Evolutionary conservation across 2,329 filamentous ascomycete genomes (phyloP), one percentile per base, ranked within the genome.

Genomic region (Helotiales sp.): DNA sequence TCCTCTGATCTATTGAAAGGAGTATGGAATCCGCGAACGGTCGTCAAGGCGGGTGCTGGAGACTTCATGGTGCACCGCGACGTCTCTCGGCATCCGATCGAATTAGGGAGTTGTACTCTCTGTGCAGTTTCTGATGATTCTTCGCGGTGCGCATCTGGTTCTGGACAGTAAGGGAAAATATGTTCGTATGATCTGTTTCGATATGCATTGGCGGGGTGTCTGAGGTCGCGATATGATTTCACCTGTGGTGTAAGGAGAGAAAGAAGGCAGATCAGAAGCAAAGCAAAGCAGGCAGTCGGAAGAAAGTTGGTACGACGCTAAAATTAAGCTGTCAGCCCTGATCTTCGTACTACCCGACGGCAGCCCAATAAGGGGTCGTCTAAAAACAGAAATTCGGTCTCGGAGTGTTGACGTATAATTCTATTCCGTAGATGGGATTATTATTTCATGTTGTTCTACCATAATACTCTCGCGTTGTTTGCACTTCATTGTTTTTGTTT

Each of bases 1-100:
- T 80, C 80, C 25, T 77, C 79, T 50, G 80, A 82, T 10, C 75
- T 77, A 25, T 76, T 71, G 2, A 60, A 36, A 44, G 69, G 68
- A 30, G 70, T 72, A 42, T 71, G 66, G 48, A 72, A 72, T 10
- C 68, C 70, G 52, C 70, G 65, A n/a, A 71, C 64, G 25, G 66
- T 71, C 7, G 57, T 70, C 59, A 69, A 52, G 59, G 69, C 68
- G 31, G 68, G 60, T 42, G 61, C 55, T 51, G 61, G 57, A 15
- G 64, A 63, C 46, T 66, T 71, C 67, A 72, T 66, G 69, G 70
- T 64, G 70, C 70, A 51, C 70, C 69, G 53, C 71, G 70, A 52
- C 70, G 66, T 59, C 70, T 62, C 64, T 72, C 70, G 25, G 70
- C 70, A 61, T 73, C 70, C 19, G 65, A 62, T 49, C 71, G 63